Conservation (phyloP, 345 rosid species). For the Sisymbrium altissimum region DNA sequence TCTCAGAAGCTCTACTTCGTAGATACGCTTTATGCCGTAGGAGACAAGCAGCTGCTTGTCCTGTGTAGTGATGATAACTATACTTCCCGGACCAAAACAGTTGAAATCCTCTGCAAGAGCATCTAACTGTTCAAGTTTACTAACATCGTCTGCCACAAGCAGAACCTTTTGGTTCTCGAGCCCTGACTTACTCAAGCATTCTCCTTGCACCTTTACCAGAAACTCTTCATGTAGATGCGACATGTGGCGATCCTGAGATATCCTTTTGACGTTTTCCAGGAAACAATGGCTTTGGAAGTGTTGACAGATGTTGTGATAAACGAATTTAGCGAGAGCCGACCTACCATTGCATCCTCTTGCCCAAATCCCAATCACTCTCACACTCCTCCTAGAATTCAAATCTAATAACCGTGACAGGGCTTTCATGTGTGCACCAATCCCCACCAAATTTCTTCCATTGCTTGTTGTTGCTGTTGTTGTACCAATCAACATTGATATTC, state of each 20-base stretch:
- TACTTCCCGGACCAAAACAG: slow-evolving; percentile 26
- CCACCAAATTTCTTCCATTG: slow-evolving; percentile 9
- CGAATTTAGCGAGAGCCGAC: slow-evolving; percentile 21
- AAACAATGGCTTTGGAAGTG: slow-evolving; percentile 22
- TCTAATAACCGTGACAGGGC: not conserved
- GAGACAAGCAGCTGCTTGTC: slow-evolving; percentile 15
- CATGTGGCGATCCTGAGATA: not conserved
- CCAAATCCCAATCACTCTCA: slow-evolving; percentile 29
- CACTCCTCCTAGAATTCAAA: not conserved
- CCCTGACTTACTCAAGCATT: not conserved
- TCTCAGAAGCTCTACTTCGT: slow-evolving; percentile 16
- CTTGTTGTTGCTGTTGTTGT: not conserved
- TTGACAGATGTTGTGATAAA: not conserved
- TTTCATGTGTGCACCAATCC: slow-evolving; percentile 25
- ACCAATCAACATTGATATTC: not conserved
- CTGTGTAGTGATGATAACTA: slow-evolving; percentile 29
- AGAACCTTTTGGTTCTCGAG: slow-evolving; percentile 24
- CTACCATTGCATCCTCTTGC: slow-evolving; percentile 17
- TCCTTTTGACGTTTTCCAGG: slow-evolving; percentile 6
- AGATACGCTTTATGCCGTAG: not conserved
- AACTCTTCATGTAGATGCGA: slow-evolving; percentile 14
- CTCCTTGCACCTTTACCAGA: not conserved
- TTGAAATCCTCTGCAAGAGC: slow-evolving; percentile 21
- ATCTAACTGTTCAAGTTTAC: slow-evolving; percentile 13
- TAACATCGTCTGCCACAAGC: slow-evolving; percentile 17